phyloP scores from a whole-genome alignment of 164 flowering plant genomes.

The Magnolia changhungtana region DNA sequence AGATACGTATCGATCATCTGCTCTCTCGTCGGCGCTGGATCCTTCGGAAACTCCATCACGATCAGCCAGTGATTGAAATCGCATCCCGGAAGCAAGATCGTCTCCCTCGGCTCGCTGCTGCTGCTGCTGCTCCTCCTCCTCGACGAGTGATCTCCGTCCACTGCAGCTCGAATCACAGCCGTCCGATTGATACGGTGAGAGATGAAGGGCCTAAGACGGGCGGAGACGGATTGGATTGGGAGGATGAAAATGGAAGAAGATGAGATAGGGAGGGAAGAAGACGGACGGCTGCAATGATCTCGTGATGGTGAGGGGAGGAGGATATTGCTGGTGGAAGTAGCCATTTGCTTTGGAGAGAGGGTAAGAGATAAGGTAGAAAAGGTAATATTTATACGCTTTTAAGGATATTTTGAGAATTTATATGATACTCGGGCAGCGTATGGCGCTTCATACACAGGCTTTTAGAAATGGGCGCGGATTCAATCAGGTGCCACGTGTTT shows the following conservation, averaged over 20 bases:
- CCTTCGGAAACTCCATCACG: slow-evolving; percentile 99
- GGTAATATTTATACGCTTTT: too few species aligned
- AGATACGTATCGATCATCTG: slow-evolving; percentile 97
- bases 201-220: neutral
- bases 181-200: neutral
- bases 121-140: slow-evolving; percentile 37
- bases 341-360: neutral
- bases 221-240: neutral
- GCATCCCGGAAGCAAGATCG: slow-evolving; percentile 92
- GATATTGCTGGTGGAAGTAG: neutral
- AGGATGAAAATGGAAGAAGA: neutral
- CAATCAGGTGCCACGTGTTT: too few species aligned
- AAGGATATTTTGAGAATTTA: too few species aligned
- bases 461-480: too few species aligned
- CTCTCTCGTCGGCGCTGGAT: slow-evolving; percentile 89
- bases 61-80: slow-evolving; percentile 97
- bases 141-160: slow-evolving; percentile 48
- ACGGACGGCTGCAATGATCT: neutral
- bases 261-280: neutral
- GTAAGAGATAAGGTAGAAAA: too few species aligned
- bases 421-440: too few species aligned
- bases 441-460: too few species aligned
- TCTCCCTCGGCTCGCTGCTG: slow-evolving; percentile 75
- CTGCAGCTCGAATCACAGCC: slow-evolving; percentile 27
- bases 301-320: neutral